These are phyloP conservation scores for Ambrosia trifida DNA, from an alignment of 129 eudicot species.

Conservation along the genomic window DNA sequence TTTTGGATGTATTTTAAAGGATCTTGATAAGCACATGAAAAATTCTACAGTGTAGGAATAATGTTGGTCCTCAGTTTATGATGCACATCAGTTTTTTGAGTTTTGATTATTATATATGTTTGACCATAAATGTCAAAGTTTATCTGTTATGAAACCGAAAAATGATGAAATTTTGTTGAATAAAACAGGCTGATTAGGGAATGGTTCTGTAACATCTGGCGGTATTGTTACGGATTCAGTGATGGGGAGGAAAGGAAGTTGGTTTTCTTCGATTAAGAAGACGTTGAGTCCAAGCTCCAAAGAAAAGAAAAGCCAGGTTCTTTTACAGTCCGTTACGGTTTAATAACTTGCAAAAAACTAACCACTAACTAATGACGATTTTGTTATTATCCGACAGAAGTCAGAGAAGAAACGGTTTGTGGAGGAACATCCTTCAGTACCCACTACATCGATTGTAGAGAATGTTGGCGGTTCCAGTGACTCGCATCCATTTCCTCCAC, in stretches of 20 bases:
- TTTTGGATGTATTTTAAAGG: neutral
- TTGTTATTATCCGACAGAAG: slow-evolving; percentile 30
- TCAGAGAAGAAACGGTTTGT: slow-evolving; percentile 48
- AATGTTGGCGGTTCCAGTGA: slow-evolving; percentile 33
- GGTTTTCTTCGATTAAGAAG: slow-evolving; percentile 83
- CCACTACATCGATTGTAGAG: slow-evolving; percentile 40
- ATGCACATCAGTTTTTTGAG: neutral
- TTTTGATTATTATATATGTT: slow-evolving; percentile 13
- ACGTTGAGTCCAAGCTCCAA: slow-evolving; percentile 71
- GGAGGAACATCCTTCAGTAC: slow-evolving; percentile 40
- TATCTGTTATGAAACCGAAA: slow-evolving; percentile 21
- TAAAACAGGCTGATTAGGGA: slow-evolving; percentile 32
- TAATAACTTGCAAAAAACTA: neutral
- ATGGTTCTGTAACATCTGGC: slow-evolving; percentile 21
- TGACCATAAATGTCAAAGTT: slow-evolving; percentile 19
- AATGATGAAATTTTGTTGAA: slow-evolving; percentile 4
- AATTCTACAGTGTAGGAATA: slow-evolving; percentile 1
- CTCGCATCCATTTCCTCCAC: slow-evolving; percentile 50
- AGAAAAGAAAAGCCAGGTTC: slow-evolving; percentile 59
- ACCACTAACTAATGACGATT: neutral
- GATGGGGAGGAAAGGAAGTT: slow-evolving; percentile 81
- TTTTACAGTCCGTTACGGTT: neutral
- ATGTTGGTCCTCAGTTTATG: slow-evolving; percentile 10
- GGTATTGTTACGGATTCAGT: slow-evolving; percentile 1
- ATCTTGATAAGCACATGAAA: slow-evolving; percentile 7